These are phyloP conservation scores for Claviceps maximensis DNA, from an alignment of 2,329 filamentous ascomycete genomes.

Conservation along the genomic window DNA sequence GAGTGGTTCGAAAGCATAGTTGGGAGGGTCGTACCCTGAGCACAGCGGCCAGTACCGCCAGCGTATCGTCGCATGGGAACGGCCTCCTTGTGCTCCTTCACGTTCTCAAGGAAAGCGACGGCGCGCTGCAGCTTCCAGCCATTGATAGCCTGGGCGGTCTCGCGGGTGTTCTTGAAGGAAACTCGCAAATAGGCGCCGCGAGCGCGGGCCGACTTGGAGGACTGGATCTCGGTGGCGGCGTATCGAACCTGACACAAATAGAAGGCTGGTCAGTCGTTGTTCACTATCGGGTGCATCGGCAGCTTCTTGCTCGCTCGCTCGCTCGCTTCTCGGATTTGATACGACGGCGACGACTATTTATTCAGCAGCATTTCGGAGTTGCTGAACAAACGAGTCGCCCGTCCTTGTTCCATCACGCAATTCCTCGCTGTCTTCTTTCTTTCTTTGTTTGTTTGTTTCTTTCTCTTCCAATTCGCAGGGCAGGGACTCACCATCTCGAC, in stretches of 20 bases:
- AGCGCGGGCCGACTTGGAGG: constrained; percentile 89
- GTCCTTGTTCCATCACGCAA: not conserved
- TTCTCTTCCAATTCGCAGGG: constrained; percentile 3
- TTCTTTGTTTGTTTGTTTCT: not conserved
- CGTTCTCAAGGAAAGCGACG: constrained; percentile 94
- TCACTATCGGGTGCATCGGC: not conserved
- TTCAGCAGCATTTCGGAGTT: not conserved
- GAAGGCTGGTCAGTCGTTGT: constrained; percentile 14
- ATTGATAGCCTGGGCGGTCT: constrained; percentile 98
- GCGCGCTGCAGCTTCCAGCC: constrained; percentile 96
- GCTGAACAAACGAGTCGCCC: not conserved
- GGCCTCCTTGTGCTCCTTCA: constrained; percentile 91
- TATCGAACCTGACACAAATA: constrained; percentile 66
- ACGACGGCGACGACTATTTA: not conserved
- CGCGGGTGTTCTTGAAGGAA: constrained; percentile 99
- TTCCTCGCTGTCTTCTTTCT: not conserved
- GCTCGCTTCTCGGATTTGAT: not conserved
- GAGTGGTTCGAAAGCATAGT: not conserved
- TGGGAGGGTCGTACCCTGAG: constrained; percentile 72
- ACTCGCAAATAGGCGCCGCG: constrained; percentile 98
- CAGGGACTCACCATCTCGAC: constrained; percentile 43
- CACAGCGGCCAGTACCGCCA: constrained; percentile 86
- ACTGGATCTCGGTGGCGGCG: constrained; percentile 78
- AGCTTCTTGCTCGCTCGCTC: not conserved
- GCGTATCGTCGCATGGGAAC: constrained; percentile 97